A percentile compares a stretch with the other conserved stretches of the same genome.
phyloP scores from a whole-genome alignment of 1,284 basidiomycete species.

The Austroboletus niveus region DNA sequence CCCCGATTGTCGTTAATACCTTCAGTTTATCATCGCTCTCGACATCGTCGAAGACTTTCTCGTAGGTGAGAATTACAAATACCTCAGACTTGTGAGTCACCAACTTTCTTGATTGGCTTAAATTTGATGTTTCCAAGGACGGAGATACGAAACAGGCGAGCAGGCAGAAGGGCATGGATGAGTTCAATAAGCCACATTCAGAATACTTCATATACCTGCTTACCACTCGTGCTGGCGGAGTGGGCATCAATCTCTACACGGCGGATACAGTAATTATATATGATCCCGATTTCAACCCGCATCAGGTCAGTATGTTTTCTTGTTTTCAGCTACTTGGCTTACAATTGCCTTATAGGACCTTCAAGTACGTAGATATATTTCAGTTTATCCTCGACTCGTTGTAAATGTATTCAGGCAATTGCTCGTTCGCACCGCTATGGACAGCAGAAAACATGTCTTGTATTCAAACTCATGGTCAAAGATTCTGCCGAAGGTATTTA shows the following conservation, averaged over 20 bases:
- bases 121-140: conserved; percentile 52
- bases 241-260: conserved; percentile 89
- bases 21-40: conserved; percentile 89
- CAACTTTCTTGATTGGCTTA: neutral
- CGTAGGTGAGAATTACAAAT: conserved; percentile 85
- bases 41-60: conserved; percentile 94
- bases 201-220: conserved; percentile 90
- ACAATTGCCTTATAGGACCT: conserved; percentile 50
- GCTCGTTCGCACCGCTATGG: conserved; percentile 85
- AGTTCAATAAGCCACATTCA: conserved; percentile 85
- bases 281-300: conserved; percentile 94
- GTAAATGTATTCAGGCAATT: conserved; percentile 63
- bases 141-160: conserved; percentile 85
- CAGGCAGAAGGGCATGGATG: conserved; percentile 93
- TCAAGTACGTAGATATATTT: conserved; percentile 48
- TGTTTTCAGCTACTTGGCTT: conserved; percentile 1
- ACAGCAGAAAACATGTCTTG: conserved; percentile 78
- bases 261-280: conserved; percentile 92
- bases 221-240: conserved; percentile 93
- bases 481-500: conserved; percentile 80
- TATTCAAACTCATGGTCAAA: conserved; percentile 92
- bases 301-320: conserved; percentile 53
- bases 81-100: conserved; percentile 76
- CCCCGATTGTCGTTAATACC: neutral
- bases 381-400: neutral